Conservation (phyloP, 192 early-diverging fungal species). For the Entomortierella parvispora region DNA sequence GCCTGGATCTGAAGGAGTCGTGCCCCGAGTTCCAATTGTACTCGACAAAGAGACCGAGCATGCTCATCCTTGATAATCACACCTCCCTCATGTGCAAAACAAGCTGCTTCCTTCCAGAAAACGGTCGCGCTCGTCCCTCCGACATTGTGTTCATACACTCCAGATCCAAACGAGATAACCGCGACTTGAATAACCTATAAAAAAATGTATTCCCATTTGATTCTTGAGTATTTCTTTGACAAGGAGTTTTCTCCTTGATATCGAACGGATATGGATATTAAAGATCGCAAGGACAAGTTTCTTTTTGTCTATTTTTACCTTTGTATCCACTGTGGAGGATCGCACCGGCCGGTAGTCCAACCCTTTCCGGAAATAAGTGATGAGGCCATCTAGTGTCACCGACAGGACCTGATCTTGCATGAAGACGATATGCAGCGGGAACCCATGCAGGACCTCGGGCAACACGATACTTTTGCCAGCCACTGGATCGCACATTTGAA, state of each 20-base stretch:
- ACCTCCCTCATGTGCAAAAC: conserved; percentile 23
- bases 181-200: conserved; percentile 24
- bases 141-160: not conserved
- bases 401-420: conserved; percentile 13
- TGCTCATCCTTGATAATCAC: conserved; percentile 37
- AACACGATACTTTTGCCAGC: not conserved
- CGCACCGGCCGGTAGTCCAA: conserved; percentile 6
- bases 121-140: not conserved
- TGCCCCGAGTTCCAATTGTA: conserved; percentile 12
- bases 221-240: too few species aligned
- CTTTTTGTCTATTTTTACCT: conserved; percentile 12
- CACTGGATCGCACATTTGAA: conserved; percentile 12
- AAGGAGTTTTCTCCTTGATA: not conserved
- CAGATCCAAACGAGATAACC: conserved; percentile 16
- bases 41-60: conserved; percentile 1
- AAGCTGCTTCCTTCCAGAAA: conserved; percentile 23
- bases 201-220: too few species aligned
- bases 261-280: not conserved
- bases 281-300: not conserved
- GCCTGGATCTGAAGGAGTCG: conserved; percentile 25
- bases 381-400: conserved; percentile 27
- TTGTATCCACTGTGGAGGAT: conserved; percentile 18
- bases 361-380: conserved; percentile 21
- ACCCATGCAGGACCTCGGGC: conserved; percentile 27
- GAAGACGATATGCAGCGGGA: conserved; percentile 24